Evolutionary conservation across 805 yeast species (phyloP).

Genomic region (Candida vaughaniae): DNA sequence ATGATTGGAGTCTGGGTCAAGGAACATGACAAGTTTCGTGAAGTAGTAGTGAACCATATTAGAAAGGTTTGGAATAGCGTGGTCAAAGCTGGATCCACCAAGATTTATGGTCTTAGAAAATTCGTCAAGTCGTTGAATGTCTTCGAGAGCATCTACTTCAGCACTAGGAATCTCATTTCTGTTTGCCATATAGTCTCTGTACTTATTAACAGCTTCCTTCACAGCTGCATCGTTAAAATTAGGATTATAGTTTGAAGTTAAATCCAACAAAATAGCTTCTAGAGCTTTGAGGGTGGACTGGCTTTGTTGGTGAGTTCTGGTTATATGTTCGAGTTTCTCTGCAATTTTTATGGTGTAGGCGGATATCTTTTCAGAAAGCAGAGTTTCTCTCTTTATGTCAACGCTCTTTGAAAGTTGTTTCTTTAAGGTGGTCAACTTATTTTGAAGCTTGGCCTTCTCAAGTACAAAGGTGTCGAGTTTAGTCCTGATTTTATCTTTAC

Average conservation of each 20-base stretch:
- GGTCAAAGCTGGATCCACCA: background rate
- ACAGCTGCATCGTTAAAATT: conserved; percentile 88
- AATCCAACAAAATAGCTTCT: conserved; percentile 46
- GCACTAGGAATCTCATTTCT: conserved; percentile 11
- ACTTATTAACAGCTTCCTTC: conserved; percentile 62
- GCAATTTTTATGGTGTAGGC: background rate
- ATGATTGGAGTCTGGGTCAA: conserved; percentile 9
- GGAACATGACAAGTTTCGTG: conserved; percentile 7
- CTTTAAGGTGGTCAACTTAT: background rate
- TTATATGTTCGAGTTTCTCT: background rate
- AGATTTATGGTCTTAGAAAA: conserved; percentile 8
- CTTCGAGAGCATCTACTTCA: conserved; percentile 1
- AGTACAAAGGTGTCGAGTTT: conserved; percentile 5
- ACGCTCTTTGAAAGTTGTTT: background rate
- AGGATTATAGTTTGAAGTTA: conserved; percentile 67
- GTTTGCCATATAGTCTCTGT: conserved; percentile 48
- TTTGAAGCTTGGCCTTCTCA: conserved; percentile 6
- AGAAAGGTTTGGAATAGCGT: conserved; percentile 18
- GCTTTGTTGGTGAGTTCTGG: background rate
- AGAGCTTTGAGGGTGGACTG: conserved; percentile 25
- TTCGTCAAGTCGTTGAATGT: conserved; percentile 7
- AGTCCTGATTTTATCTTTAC: conserved; percentile 4
- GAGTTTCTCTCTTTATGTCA: background rate
- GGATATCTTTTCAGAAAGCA: conserved; percentile 19
- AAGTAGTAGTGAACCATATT: conserved; percentile 27